Evolutionary conservation across 257 asterid genomes (phyloP).

Genomic region (Voacanga thouarsii): DNA sequence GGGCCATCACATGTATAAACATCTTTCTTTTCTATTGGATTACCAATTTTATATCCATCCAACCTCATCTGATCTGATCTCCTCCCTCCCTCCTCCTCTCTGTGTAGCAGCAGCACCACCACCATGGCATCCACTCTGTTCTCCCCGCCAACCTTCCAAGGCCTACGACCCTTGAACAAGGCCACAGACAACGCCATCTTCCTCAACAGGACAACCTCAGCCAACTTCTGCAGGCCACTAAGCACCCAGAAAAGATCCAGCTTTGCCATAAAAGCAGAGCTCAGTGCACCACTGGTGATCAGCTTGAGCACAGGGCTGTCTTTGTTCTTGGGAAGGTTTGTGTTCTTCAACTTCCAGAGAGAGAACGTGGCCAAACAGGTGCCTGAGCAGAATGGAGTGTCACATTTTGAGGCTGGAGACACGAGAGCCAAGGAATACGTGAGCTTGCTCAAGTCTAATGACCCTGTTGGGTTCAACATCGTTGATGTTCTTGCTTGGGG

Average conservation of each 20-base stretch:
- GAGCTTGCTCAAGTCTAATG: constrained; percentile 85
- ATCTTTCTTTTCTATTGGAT: not conserved
- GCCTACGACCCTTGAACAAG: constrained; percentile 77
- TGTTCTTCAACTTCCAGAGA: constrained; percentile 94
- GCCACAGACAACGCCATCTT: constrained; percentile 39
- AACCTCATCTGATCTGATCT: not conserved
- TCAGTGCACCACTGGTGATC: constrained; percentile 67
- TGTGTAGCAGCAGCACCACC: not conserved
- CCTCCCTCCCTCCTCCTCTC: not conserved
- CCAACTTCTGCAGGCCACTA: constrained; percentile 38
- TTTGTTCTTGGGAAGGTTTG: constrained; percentile 81
- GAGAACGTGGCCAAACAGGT: constrained; percentile 94
- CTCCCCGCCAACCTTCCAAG: constrained; percentile 82
- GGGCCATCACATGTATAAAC: constrained; percentile 13
- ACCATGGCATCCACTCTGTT: constrained; percentile 73
- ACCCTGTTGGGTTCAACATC: constrained; percentile 91
- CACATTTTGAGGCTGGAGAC: constrained; percentile 96
- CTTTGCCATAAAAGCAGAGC: constrained; percentile 59
- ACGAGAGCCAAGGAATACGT: constrained; percentile 88
- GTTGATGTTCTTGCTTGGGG: constrained; percentile 99
- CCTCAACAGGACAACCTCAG: constrained; percentile 27
- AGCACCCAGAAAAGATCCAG: constrained; percentile 25
- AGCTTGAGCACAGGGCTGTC: constrained; percentile 93
- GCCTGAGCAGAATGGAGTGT: constrained; percentile 80
- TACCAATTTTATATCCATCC: not conserved